Conservation (phyloP, 2,329 filamentous ascomycete genomes). For the Ophiostoma perfectum region DNA sequence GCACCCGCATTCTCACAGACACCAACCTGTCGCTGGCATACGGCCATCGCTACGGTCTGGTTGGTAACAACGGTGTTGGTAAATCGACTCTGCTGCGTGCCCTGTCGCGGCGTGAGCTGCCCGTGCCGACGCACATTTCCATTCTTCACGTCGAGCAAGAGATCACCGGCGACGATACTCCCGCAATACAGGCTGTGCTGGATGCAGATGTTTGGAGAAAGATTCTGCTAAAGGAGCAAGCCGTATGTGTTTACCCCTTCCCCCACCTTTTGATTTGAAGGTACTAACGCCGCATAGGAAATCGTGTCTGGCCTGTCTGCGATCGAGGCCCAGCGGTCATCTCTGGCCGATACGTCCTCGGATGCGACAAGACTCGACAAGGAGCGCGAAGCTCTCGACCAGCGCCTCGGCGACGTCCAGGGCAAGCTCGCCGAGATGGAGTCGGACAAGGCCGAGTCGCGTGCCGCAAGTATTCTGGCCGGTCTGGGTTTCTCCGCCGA, state of each 20-base stretch:
- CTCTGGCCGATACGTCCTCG: slow-evolving; percentile 83
- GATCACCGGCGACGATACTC: slow-evolving; percentile 92
- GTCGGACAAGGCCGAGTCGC: slow-evolving; percentile 93
- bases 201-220: slow-evolving; percentile 99
- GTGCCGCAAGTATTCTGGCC: slow-evolving; percentile 91
- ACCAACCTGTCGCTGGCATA: slow-evolving; percentile 87
- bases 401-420: slow-evolving; percentile 86
- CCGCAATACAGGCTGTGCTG: slow-evolving; percentile 87
- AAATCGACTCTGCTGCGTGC: slow-evolving; percentile 92
- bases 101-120: slow-evolving; percentile 83
- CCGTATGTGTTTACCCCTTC: slow-evolving; percentile 46
- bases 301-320: slow-evolving; percentile 69
- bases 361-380: slow-evolving; percentile 81
- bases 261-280: background rate
- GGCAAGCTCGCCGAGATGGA: slow-evolving; percentile 95
- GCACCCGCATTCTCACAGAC: slow-evolving; percentile 81
- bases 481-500: slow-evolving; percentile 95
- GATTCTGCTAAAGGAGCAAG: slow-evolving; percentile 83
- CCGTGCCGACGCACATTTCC: slow-evolving; percentile 94
- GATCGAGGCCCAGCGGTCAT: slow-evolving; percentile 70
- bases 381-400: slow-evolving; percentile 84
- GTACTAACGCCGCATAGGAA: slow-evolving; percentile 46
- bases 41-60: slow-evolving; percentile 89
- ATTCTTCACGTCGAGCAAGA: slow-evolving; percentile 99
- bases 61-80: slow-evolving; percentile 98